phyloP scores from a whole-genome alignment of 345 rosid species.

The Dipteronia dyeriana region DNA sequence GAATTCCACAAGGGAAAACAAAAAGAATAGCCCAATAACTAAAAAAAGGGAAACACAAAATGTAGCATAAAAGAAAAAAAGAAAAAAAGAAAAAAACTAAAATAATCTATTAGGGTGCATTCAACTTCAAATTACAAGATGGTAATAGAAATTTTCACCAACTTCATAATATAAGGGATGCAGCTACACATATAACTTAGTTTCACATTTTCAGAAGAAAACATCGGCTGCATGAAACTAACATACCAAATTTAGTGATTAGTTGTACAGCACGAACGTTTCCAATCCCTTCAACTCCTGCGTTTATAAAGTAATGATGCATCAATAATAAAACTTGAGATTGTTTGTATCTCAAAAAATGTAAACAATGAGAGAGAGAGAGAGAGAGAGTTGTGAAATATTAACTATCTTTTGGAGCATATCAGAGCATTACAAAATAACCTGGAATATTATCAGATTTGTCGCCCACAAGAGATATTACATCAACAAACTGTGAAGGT shows the following conservation, averaged over 20 bases:
- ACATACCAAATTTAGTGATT: conserved; percentile 75
- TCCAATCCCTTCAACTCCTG: conserved; percentile 93
- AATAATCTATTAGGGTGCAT: background rate
- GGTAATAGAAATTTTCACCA: background rate
- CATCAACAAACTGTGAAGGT: conserved; percentile 90
- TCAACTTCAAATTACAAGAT: background rate
- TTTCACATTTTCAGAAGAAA: conserved; percentile 1
- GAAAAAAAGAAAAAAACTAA: background rate
- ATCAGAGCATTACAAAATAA: conserved; percentile 16
- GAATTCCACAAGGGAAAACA: background rate
- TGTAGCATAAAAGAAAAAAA: background rate
- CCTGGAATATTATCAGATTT: conserved; percentile 91
- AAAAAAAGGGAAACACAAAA: background rate
- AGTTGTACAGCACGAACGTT: conserved; percentile 71
- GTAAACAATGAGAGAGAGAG: background rate
- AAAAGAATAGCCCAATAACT: background rate
- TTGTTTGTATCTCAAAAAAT: conserved; percentile 9
- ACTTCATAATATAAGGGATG: background rate
- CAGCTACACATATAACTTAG: background rate
- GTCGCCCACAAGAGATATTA: conserved; percentile 84
- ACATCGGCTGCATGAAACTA: conserved; percentile 7
- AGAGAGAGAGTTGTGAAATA: background rate
- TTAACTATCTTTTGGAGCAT: background rate
- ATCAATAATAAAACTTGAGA: conserved; percentile 14
- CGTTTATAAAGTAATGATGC: conserved; percentile 24